Evolutionary conservation across 768 basidiomycete genomes (phyloP).

Genomic region (Tylopilus vinaceipallidus): DNA sequence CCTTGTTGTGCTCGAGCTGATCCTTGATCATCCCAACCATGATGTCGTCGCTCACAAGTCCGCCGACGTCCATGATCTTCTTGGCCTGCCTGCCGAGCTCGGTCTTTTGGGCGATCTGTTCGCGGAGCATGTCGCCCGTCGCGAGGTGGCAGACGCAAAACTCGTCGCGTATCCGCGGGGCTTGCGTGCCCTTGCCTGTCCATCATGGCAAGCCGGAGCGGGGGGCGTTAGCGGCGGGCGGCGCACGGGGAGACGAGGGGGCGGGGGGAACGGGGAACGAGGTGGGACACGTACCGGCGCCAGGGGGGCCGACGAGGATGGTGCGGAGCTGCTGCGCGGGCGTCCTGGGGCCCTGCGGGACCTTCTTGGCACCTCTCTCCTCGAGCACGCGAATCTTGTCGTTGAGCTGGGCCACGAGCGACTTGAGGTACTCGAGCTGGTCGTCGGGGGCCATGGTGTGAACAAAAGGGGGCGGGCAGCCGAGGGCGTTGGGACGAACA

Average conservation of each 20-base stretch:
- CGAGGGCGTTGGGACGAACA: neutral
- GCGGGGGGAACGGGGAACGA: too few species aligned
- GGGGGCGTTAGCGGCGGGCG: neutral
- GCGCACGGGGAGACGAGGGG: neutral
- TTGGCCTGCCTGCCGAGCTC: conserved; percentile 88
- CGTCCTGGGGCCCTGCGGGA: conserved; percentile 42
- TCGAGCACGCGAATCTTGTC: conserved; percentile 86
- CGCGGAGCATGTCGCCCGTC: conserved; percentile 97
- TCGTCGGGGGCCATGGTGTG: conserved; percentile 58
- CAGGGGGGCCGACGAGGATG: conserved; percentile 94
- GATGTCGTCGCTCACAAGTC: conserved; percentile 94
- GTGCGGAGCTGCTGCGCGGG: conserved; percentile 82
- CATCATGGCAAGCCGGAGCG: neutral
- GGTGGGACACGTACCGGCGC: conserved; percentile 68
- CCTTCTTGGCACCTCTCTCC: conserved; percentile 56
- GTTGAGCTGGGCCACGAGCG: conserved; percentile 85
- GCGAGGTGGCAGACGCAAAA: conserved; percentile 98
- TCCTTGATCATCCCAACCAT: conserved; percentile 98
- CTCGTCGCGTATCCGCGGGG: conserved; percentile 85
- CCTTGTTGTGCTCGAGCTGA: conserved; percentile 89
- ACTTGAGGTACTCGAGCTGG: conserved; percentile 94
- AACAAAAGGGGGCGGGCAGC: neutral
- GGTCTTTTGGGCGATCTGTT: conserved; percentile 87
- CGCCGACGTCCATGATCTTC: conserved; percentile 96
- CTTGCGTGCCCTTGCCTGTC: conserved; percentile 98